Evolutionary conservation across 176 grass and related monocot genomes (phyloP).

Genomic region (Oryza meyeriana): DNA sequence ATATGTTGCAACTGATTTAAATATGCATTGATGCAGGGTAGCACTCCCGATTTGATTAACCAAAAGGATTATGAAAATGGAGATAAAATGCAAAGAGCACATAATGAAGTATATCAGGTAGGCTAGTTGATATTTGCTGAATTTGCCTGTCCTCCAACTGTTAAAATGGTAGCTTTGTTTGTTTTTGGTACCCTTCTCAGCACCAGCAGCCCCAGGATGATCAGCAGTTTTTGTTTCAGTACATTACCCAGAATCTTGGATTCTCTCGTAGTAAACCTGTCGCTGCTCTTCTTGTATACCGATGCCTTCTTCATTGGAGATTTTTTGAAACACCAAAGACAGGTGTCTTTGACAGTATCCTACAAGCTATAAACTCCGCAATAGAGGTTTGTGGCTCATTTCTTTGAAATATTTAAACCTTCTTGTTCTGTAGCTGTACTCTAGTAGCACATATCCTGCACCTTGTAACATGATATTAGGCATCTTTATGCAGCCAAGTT

Average conservation of each 20-base stretch:
- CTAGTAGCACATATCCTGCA: conserved; percentile 12
- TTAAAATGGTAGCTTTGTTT: background rate
- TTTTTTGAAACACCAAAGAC: conserved; percentile 74
- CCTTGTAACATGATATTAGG: conserved; percentile 22
- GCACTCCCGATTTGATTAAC: conserved; percentile 31
- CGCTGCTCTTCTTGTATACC: conserved; percentile 60
- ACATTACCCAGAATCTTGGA: conserved; percentile 62
- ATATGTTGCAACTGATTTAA: background rate
- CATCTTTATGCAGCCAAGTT: conserved; percentile 36
- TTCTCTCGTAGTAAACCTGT: conserved; percentile 48
- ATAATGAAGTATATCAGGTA: conserved; percentile 75
- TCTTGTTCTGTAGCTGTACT: background rate
- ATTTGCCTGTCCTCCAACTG: conserved; percentile 3
- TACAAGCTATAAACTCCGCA: conserved; percentile 57
- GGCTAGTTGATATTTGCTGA: conserved; percentile 17
- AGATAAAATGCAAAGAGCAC: conserved; percentile 62
- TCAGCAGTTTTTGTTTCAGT: conserved; percentile 59
- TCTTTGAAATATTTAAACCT: conserved; percentile 21
- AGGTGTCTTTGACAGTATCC: conserved; percentile 60
- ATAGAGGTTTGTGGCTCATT: conserved; percentile 48
- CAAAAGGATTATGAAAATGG: conserved; percentile 59
- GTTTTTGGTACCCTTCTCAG: conserved; percentile 32
- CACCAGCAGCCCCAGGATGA: conserved; percentile 45
- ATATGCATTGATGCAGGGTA: conserved; percentile 30
- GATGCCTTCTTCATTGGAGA: conserved; percentile 63